These are phyloP conservation scores for Wickerhamomyces canadensis DNA, from an alignment of 805 yeast genomes.

Conservation along the genomic window DNA sequence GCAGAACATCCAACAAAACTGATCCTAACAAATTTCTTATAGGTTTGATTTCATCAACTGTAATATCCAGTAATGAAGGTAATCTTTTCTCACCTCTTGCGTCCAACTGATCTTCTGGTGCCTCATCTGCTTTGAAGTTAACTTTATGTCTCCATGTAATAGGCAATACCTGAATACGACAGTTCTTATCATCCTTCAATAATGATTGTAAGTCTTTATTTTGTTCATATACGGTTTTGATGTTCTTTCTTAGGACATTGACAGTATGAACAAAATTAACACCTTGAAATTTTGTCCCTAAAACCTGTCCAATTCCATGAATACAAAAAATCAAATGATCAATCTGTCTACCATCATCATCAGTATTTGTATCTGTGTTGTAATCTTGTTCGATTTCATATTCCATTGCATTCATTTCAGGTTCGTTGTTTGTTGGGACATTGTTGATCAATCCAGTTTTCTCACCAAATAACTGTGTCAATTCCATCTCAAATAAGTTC, in stretches of 20 bases:
- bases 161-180: constrained; percentile 79
- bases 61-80: constrained; percentile 67
- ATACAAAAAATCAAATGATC: constrained; percentile 77
- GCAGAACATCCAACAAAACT: constrained; percentile 75
- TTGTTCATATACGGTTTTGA: constrained; percentile 46
- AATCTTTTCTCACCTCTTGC: constrained; percentile 36
- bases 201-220: constrained; percentile 30
- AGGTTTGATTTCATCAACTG: constrained; percentile 72
- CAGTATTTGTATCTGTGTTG: constrained; percentile 36
- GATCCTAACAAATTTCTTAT: constrained; percentile 79
- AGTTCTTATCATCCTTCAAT: constrained; percentile 39
- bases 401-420: constrained; percentile 40
- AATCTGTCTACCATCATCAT: constrained; percentile 43
- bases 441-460: constrained; percentile 9
- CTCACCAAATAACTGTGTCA: constrained; percentile 19
- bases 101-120: constrained; percentile 30
- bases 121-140: constrained; percentile 49
- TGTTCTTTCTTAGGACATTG: constrained; percentile 49
- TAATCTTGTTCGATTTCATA: constrained; percentile 46
- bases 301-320: constrained; percentile 91
- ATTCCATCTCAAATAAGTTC: constrained; percentile 17
- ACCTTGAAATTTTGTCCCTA: constrained; percentile 72
- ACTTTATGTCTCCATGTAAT: constrained; percentile 86
- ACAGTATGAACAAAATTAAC: constrained; percentile 86
- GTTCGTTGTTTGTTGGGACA: constrained; percentile 20